These are phyloP conservation scores for Chamaecrista fasciculata DNA, from an alignment of 306 rosid genomes.

Conservation along the genomic window DNA sequence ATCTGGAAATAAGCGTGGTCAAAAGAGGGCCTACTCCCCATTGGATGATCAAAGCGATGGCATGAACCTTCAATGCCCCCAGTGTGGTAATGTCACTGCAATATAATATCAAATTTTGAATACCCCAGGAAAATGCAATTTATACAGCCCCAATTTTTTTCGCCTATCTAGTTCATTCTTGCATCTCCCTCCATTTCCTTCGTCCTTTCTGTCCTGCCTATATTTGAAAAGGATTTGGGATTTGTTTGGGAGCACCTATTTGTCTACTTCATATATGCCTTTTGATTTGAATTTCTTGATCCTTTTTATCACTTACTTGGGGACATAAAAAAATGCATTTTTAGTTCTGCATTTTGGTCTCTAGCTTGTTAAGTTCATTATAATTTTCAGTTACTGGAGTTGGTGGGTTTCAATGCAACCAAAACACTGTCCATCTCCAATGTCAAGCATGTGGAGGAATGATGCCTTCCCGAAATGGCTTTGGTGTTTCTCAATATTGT, in stretches of 20 bases:
- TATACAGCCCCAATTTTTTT: neutral
- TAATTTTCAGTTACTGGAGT: constrained; percentile 50
- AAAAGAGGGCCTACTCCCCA: constrained; percentile 52
- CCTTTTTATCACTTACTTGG: neutral
- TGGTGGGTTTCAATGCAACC: constrained; percentile 66
- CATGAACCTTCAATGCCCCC: constrained; percentile 61
- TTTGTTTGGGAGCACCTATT: neutral
- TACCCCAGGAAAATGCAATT: neutral
- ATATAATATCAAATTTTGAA: constrained; percentile 15
- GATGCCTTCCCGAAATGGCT: constrained; percentile 78
- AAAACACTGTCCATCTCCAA: constrained; percentile 67
- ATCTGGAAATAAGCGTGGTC: constrained; percentile 39
- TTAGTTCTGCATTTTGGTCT: constrained; percentile 1
- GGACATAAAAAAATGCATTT: neutral
- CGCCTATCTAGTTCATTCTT: neutral
- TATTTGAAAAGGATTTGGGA: neutral
- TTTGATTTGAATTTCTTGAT: neutral
- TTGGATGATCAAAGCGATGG: constrained; percentile 42
- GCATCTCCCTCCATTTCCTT: neutral
- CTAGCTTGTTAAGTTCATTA: constrained; percentile 20
- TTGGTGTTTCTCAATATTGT: constrained; percentile 70
- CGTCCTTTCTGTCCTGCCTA: constrained; percentile 11
- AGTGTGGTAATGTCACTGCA: constrained; percentile 64
- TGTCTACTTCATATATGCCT: neutral
- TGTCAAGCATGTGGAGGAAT: constrained; percentile 94